Conservation (phyloP, 2,329 filamentous ascomycete species). For the Diplodia scrobiculata region DNA sequence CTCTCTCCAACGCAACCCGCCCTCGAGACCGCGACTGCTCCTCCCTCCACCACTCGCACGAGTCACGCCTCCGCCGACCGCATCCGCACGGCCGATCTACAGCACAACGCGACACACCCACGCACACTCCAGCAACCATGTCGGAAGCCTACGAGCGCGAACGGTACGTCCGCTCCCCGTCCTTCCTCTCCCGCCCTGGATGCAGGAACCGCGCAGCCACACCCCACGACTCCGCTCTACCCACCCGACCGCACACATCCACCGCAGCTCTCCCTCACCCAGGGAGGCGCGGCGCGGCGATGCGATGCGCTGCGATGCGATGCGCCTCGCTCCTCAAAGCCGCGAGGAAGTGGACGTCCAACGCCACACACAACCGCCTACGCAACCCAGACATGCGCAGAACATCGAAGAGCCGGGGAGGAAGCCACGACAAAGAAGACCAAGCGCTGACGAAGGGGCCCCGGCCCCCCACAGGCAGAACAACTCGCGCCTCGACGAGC, state of each 20-base stretch:
- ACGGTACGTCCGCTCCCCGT: constrained; percentile 50
- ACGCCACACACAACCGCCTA: no score
- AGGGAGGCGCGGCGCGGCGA: not conserved
- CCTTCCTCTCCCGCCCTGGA: not conserved
- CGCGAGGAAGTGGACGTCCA: no score
- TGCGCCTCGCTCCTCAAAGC: not conserved
- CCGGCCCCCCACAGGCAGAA: constrained; percentile 66
- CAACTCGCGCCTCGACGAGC: constrained; percentile 88
- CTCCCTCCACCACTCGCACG: not conserved
- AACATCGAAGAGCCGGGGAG: no score
- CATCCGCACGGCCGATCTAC: not conserved
- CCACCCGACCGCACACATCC: not conserved
- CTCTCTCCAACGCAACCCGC: no score
- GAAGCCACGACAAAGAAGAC: not conserved
- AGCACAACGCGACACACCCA: not conserved
- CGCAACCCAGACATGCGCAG: no score
- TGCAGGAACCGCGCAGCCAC: not conserved
- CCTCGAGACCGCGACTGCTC: no score
- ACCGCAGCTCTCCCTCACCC: constrained; percentile 18
- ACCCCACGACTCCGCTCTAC: not conserved
- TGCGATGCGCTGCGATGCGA: no score
- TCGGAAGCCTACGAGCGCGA: constrained; percentile 62
- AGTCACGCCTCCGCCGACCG: not conserved
- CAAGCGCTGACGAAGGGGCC: constrained; percentile 24
- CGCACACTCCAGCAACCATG: constrained; percentile 44